A percentile compares a stretch with the other conserved stretches of the same genome.
Conservation (phyloP, 2,329 filamentous ascomycete species). For the Blastomyces emzantsi region DNA sequence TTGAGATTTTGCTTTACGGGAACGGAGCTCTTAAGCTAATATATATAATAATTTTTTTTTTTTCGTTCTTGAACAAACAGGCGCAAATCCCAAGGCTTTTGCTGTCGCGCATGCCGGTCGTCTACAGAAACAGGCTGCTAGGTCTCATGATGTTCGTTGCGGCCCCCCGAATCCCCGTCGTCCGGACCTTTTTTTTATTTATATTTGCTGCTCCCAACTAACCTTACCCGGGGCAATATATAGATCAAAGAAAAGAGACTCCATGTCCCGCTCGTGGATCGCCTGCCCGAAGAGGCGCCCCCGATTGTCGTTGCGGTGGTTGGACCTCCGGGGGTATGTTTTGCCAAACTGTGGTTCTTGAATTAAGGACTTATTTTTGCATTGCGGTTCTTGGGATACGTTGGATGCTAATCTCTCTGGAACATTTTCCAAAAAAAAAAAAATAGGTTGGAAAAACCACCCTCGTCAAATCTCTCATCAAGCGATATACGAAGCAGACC, state of each 20-base stretch:
- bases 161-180: not conserved
- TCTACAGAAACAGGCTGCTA: slow-evolving; percentile 57
- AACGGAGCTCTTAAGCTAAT: slow-evolving; percentile 1
- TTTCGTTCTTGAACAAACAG: slow-evolving; percentile 30
- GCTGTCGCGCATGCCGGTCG: slow-evolving; percentile 74
- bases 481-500: slow-evolving; percentile 91
- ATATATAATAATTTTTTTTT: no score
- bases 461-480: slow-evolving; percentile 85
- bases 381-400: not conserved
- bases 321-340: slow-evolving; percentile 73
- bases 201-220: not conserved
- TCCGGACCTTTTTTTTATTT: not conserved
- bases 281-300: slow-evolving; percentile 88
- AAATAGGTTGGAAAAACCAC: slow-evolving; percentile 73
- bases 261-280: slow-evolving; percentile 93
- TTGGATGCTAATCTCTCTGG: not conserved
- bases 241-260: slow-evolving; percentile 91
- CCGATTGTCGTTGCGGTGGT: slow-evolving; percentile 90
- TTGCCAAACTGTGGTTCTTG: slow-evolving; percentile 10
- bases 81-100: slow-evolving; percentile 83
- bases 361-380: not conserved
- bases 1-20: slow-evolving; percentile 12
- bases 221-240: slow-evolving; percentile 28
- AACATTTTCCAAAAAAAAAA: not conserved
- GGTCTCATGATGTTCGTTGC: slow-evolving; percentile 45